Evolutionary conservation across 208 protist species (phyloP).

Genomic region (Leishmania mexicana): DNA sequence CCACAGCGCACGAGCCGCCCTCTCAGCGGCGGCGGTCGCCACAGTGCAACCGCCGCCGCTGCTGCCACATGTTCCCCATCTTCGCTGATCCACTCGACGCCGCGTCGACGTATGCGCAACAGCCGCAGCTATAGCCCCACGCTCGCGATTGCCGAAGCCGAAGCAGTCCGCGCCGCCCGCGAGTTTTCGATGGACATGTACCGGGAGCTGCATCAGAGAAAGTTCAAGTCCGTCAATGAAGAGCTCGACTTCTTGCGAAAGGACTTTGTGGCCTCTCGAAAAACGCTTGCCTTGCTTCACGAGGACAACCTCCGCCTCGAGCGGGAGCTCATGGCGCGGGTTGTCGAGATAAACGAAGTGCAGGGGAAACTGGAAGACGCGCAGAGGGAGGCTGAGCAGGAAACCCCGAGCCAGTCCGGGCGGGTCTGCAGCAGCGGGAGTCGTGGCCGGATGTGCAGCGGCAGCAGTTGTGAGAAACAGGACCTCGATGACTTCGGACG

Average conservation of each 20-base stretch:
- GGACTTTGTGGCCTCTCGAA: slow-evolving; percentile 55
- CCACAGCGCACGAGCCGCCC: not conserved
- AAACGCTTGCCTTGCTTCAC: slow-evolving; percentile 52
- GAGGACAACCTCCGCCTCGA: slow-evolving; percentile 59
- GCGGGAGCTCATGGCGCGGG: slow-evolving; percentile 37
- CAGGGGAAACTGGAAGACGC: slow-evolving; percentile 16
- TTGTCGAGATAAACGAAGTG: slow-evolving; percentile 40
- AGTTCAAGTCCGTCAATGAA: slow-evolving; percentile 64
- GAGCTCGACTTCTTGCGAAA: slow-evolving; percentile 73
- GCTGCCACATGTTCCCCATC: not conserved
- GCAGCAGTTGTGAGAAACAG: not conserved
- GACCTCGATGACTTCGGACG: not conserved
- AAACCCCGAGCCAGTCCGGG: not conserved
- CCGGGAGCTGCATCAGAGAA: slow-evolving; percentile 47
- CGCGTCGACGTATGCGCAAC: not conserved
- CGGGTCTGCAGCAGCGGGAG: slow-evolving; percentile 1
- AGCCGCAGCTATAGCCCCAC: slow-evolving; percentile 9
- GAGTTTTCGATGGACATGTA: slow-evolving; percentile 58
- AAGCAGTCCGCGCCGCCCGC: slow-evolving; percentile 25
- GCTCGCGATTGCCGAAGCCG: slow-evolving; percentile 11
- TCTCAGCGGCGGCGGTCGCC: not conserved
- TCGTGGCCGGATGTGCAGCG: not conserved
- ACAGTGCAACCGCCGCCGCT: slow-evolving; percentile 11
- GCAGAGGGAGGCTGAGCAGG: slow-evolving; percentile 4
- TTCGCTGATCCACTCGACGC: not conserved